Evolutionary conservation across 352 stramenopile genomes (phyloP).

Genomic region (Achlya hypogyna): DNA sequence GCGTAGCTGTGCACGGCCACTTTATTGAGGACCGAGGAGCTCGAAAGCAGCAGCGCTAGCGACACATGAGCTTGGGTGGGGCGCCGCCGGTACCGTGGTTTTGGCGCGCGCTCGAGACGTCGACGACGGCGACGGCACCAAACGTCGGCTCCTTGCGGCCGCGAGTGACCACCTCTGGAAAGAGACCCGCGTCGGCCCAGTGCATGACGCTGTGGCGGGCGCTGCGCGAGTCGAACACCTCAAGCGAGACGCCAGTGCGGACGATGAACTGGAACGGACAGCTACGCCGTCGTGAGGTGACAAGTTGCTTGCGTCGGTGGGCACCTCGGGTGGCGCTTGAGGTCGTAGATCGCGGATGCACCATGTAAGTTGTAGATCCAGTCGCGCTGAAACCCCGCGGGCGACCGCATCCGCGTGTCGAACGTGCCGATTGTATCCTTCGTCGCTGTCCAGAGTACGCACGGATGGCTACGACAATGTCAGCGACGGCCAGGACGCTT

Average conservation of each 20-base stretch:
- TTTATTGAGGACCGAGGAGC: constrained; percentile 3
- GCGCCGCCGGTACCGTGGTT: background rate
- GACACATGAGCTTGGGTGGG: background rate
- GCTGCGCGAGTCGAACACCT: constrained; percentile 66
- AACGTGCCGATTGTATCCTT: constrained; percentile 31
- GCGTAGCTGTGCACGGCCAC: constrained; percentile 6
- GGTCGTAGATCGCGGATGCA: constrained; percentile 42
- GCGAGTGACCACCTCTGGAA: background rate
- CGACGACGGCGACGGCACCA: background rate
- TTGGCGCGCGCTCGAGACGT: background rate
- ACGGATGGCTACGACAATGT: constrained; percentile 40
- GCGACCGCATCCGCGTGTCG: constrained; percentile 37
- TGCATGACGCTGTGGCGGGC: constrained; percentile 43
- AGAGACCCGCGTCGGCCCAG: constrained; percentile 26
- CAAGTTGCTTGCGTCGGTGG: background rate
- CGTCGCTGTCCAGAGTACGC: constrained; percentile 56
- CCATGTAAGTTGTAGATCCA: constrained; percentile 45
- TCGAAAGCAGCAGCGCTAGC: background rate
- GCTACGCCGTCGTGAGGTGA: constrained; percentile 21
- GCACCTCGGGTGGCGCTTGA: constrained; percentile 52
- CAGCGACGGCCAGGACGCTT: background rate
- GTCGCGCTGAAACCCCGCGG: constrained; percentile 18
- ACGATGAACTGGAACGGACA: constrained; percentile 64
- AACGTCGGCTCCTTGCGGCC: background rate
- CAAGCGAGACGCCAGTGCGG: constrained; percentile 50